phyloP scores from a whole-genome alignment of 805 yeast species.

The Metschnikowia colocasiae region DNA sequence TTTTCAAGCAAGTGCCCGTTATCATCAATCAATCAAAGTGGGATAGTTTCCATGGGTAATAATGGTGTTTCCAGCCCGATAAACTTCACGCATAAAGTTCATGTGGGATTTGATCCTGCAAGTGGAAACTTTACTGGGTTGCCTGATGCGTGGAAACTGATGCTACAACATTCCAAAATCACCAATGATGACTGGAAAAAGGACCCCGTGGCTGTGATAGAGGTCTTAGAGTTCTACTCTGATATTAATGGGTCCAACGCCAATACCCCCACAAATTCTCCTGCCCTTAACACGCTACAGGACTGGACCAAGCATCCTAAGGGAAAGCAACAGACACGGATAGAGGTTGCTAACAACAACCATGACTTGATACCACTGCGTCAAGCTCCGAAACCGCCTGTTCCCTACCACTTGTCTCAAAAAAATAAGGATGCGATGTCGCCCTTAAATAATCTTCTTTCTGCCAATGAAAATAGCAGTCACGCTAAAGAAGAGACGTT shows the following conservation, averaged over 20 bases:
- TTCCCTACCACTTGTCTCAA: slow-evolving; percentile 36
- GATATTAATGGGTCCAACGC: slow-evolving; percentile 43
- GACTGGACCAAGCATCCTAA: slow-evolving; percentile 42
- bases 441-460: slow-evolving; percentile 33
- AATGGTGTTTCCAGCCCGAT: slow-evolving; percentile 82
- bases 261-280: slow-evolving; percentile 29
- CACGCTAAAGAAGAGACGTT: slow-evolving; percentile 23
- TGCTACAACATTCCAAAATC: slow-evolving; percentile 55
- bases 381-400: slow-evolving; percentile 43
- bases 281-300: slow-evolving; percentile 29
- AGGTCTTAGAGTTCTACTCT: slow-evolving; percentile 54
- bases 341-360: neutral
- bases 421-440: slow-evolving; percentile 19
- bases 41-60: slow-evolving; percentile 23
- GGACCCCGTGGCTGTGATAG: slow-evolving; percentile 62
- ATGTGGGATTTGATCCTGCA: slow-evolving; percentile 81
- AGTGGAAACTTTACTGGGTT: slow-evolving; percentile 55
- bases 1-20: slow-evolving; percentile 74
- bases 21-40: slow-evolving; percentile 37
- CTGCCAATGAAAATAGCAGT: slow-evolving; percentile 18
- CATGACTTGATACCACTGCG: slow-evolving; percentile 33
- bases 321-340: slow-evolving; percentile 9
- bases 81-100: slow-evolving; percentile 91
- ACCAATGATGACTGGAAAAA: slow-evolving; percentile 61
- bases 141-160: slow-evolving; percentile 55